These are phyloP conservation scores for Telopea speciosissima DNA, from an alignment of 177 flowering plant genomes.

Conservation along the genomic window DNA sequence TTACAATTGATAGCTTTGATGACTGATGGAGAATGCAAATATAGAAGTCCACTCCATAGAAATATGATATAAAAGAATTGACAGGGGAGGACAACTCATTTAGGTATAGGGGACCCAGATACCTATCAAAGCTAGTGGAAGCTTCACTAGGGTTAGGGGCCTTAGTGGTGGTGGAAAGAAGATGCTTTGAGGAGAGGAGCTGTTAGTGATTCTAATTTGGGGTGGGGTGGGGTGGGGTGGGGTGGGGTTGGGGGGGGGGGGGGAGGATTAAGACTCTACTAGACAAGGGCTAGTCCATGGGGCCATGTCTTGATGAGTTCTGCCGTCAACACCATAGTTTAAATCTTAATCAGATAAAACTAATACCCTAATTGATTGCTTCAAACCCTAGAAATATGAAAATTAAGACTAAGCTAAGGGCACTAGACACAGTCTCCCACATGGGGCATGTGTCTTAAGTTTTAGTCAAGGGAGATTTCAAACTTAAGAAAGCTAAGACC, in stretches of 20 bases:
- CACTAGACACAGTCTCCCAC: slow-evolving; percentile 18
- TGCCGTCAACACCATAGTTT: slow-evolving; percentile 11
- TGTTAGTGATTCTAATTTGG: slow-evolving; percentile 7
- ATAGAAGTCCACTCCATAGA: neutral
- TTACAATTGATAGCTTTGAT: slow-evolving; percentile 7
- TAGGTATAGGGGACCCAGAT: slow-evolving; percentile 6
- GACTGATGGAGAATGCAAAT: neutral
- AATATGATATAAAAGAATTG: slow-evolving; percentile 2
- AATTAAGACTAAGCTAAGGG: slow-evolving; percentile 14
- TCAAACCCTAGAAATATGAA: slow-evolving; percentile 1
- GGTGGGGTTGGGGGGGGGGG: too few species aligned
- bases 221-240: too few species aligned
- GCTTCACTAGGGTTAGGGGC: slow-evolving; percentile 14
- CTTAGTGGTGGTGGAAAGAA: neutral
- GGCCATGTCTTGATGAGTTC: slow-evolving; percentile 8
- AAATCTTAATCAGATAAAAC: slow-evolving; percentile 7
- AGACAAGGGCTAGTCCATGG: too few species aligned
- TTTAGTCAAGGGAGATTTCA: slow-evolving; percentile 13
- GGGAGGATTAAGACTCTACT: too few species aligned
- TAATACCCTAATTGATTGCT: slow-evolving; percentile 15
- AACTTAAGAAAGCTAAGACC: slow-evolving; percentile 9
- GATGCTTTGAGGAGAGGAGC: neutral
- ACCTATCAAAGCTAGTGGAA: slow-evolving; percentile 14
- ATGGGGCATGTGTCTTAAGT: slow-evolving; percentile 14
- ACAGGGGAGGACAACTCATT: slow-evolving; percentile 3